Conservation (phyloP, 1,284 basidiomycete genomes). For the Papiliotrema laurentii region DNA sequence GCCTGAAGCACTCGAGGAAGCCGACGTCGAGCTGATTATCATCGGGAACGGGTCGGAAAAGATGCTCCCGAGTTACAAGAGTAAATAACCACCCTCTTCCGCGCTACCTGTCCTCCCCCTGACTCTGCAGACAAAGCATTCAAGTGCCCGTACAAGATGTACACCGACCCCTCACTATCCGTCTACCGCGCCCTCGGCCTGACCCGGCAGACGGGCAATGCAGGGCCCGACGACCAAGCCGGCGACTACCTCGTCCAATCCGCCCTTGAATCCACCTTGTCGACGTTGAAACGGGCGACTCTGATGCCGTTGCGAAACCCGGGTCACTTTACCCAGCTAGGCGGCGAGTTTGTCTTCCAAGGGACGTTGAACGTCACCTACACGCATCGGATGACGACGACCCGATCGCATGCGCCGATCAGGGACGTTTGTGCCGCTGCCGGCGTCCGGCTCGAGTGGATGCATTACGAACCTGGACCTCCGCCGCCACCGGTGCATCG, state of each 20-base stretch:
- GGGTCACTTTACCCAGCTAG: slow-evolving; percentile 70
- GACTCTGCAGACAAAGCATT: slow-evolving; percentile 49
- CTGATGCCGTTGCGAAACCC: slow-evolving; percentile 66
- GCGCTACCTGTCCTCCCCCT: slow-evolving; percentile 48
- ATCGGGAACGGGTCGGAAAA: slow-evolving; percentile 61
- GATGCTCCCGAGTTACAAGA: slow-evolving; percentile 32
- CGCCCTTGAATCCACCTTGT: slow-evolving; percentile 24
- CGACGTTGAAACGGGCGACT: slow-evolving; percentile 41
- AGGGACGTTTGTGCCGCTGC: slow-evolving; percentile 55
- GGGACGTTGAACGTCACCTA: slow-evolving; percentile 51
- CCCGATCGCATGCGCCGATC: slow-evolving; percentile 66
- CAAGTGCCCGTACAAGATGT: slow-evolving; percentile 57
- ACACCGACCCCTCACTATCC: slow-evolving; percentile 67
- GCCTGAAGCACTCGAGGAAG: slow-evolving; percentile 56
- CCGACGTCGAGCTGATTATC: slow-evolving; percentile 53
- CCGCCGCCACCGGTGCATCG: slow-evolving; percentile 24
- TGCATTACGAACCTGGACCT: slow-evolving; percentile 33
- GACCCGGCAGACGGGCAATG: slow-evolving; percentile 55
- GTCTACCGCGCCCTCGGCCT: slow-evolving; percentile 74
- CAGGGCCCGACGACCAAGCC: slow-evolving; percentile 52
- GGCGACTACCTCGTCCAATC: slow-evolving; percentile 52
- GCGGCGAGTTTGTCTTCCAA: slow-evolving; percentile 83
- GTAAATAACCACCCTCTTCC: slow-evolving; percentile 9
- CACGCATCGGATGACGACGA: slow-evolving; percentile 50
- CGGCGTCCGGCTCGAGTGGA: slow-evolving; percentile 24